Conservation (phyloP, 257 asterid species). For the Scutellaria baicalensis region DNA sequence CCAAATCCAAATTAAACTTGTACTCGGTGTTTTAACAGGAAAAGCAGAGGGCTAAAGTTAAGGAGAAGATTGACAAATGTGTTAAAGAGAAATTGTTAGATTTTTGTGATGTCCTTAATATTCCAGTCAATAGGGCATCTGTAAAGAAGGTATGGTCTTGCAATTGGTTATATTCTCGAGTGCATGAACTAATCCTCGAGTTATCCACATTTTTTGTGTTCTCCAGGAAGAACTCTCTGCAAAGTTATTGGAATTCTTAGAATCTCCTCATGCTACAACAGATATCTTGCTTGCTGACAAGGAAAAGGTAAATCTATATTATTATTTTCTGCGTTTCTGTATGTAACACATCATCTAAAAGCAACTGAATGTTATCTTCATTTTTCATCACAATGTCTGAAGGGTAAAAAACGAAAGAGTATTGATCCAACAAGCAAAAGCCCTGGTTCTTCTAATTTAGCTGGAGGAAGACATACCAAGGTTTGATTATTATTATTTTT, state of each 20-base stretch:
- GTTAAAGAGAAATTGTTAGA: constrained; percentile 79
- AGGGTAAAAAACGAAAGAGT: constrained; percentile 55
- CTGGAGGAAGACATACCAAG: constrained; percentile 44
- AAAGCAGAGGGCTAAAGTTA: constrained; percentile 62
- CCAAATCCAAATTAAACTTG: not conserved
- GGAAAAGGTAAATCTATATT: constrained; percentile 39
- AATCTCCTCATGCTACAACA: constrained; percentile 79
- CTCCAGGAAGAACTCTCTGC: constrained; percentile 74
- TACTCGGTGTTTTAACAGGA: constrained; percentile 34
- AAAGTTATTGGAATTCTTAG: constrained; percentile 77
- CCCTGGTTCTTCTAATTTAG: constrained; percentile 32
- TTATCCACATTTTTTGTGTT: constrained; percentile 5
- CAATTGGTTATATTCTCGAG: constrained; percentile 1
- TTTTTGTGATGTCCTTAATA: constrained; percentile 75
- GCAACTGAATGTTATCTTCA: not conserved
- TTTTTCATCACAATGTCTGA: constrained; percentile 15
- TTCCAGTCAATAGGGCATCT: constrained; percentile 48
- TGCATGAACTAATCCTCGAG: not conserved
- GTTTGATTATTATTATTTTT: constrained; percentile 22
- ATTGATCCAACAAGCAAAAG: constrained; percentile 41
- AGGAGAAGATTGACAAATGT: constrained; percentile 85
- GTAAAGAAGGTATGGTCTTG: constrained; percentile 53
- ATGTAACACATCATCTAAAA: not conserved
- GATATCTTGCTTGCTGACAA: constrained; percentile 68
- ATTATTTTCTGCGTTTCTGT: constrained; percentile 1